Evolutionary conservation across 2,329 filamentous ascomycete genomes (phyloP), one percentile per base, ranked within the genome.

Genomic region (Knufia fluminis): DNA sequence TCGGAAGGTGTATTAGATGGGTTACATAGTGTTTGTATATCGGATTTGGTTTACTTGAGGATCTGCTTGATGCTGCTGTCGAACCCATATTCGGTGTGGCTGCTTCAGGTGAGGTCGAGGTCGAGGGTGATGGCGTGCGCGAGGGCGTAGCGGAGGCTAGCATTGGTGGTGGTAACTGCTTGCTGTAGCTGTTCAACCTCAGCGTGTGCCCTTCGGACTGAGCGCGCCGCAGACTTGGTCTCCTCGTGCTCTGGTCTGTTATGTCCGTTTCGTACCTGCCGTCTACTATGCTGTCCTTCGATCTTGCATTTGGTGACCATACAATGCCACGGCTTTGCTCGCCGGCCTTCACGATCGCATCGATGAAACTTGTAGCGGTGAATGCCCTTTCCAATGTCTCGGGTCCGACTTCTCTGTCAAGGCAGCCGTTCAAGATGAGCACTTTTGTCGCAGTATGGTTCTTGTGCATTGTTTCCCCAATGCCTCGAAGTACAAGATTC

Each of bases 401-500:
- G 0, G 89, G 86, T 0, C 89, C 87, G 0, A 89, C 95, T 70
- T 97, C 91, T 8, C 91, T 81, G 61, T 97, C 91, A 0, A 85
- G 71, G 1, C 78, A 85, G 19, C 86, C 86, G 61, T 97, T 97
- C 4, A 95, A 71, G 22, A 95, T 85, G 6, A 95, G 70, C 16
- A 95, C 83, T 64, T 92, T 94, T 10, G 39, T 4, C 16, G 80
- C 73, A 1, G 72, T 60, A 0, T 72, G 67, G 22, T 67, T 71
- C 12, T 68, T 66, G 1, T 75, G 68, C 19, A 87, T 72, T 0
- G 80, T 79, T 17, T 79, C 73, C 0, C 86, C 87, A 0, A 94
- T 81, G 3, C 85, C 86, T 20, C 80, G 77, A 4, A 95, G 75
- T 3, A 97, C 78, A 1, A 97, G 70, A 14, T 82, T 89, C 0